Evolutionary conservation across 805 yeast species (phyloP), one percentile per base, ranked within the genome.

Genomic region (Metschnikowia corniflorae): DNA sequence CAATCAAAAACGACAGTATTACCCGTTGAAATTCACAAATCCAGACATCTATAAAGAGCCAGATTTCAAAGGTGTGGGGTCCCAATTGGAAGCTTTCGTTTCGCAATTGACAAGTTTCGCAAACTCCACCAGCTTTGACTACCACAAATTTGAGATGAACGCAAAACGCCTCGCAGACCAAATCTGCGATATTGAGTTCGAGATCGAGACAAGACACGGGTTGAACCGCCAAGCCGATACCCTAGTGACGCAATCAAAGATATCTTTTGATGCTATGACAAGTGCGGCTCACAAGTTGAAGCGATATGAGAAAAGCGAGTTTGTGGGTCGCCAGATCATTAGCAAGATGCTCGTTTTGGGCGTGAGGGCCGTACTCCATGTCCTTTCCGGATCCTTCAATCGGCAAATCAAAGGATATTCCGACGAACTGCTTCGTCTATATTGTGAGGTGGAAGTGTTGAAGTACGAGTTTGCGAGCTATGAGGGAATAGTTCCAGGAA

Each of bases 131-230:
- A 6, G 22, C 7, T 31, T 31, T 25, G 35, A 31, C 16, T 17
- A 8, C 8, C 16, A 2, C 7, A 14, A 19, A 3, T 31, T 31
- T 25, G 19, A 15, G 7, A n/a, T 12, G 8, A 13, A 24, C 7
- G 22, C 24, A 13, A 17, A 13, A 6, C 12, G 9, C 12, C 22
- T 31, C 21, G 16, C 29, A 13, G 16, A 16, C 26, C 18, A 24
- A 23, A 15, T 31, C 8, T 24, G 29, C 16, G 29, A 31, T 8
- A 31, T 31, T 23, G 35, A 31, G 10, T 31, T 31, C 18, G 9
- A n/a, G 13, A 29, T 29, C 31, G 31, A 29, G 24, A 19, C 31
- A n/a, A 16, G 24, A 4, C n/a, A n/a, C n/a, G n/a, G n/a, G n/a
- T n/a, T n/a, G n/a, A n/a, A n/a, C n/a, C n/a, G n/a, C n/a, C n/a